A percentile compares a stretch with the other conserved stretches of the same genome.
Conservation (phyloP, 345 rosid genomes). For the Heritiera fomes region DNA sequence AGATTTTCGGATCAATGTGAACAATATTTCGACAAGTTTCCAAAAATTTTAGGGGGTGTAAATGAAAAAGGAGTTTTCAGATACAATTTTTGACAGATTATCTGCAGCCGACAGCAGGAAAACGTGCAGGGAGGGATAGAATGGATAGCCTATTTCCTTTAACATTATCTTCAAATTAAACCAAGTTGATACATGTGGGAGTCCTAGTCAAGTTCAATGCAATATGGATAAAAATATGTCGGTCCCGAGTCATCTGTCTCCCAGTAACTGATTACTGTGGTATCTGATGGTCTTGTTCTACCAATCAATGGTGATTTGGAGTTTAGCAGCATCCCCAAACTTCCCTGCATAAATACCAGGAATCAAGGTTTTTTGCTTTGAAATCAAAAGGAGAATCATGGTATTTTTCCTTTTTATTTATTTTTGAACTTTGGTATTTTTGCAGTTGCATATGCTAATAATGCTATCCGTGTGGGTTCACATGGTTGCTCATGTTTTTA, state of each 20-base stretch:
- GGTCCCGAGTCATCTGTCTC: not conserved
- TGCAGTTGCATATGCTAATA: not conserved
- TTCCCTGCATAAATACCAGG: not conserved
- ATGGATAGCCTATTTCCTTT: not conserved
- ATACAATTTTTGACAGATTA: not conserved
- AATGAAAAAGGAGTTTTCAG: not conserved
- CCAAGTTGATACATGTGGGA: not conserved
- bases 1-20: too few species aligned
- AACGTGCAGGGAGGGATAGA: not conserved
- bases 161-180: not conserved
- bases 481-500: not conserved
- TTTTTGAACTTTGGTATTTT: not conserved
- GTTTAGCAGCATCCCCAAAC: not conserved
- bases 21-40: too few species aligned
- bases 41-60: too few species aligned
- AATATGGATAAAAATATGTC: not conserved
- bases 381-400: not conserved
- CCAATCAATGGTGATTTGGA: slow-evolving; percentile 3
- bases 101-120: not conserved
- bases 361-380: not conserved
- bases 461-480: slow-evolving; percentile 5
- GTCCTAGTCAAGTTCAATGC: not conserved
- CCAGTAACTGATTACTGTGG: not conserved
- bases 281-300: not conserved
- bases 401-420: not conserved